These are phyloP conservation scores for Sabuloglossum arenarium DNA, from an alignment of 495 filamentous ascomycete species.

Conservation along the genomic window DNA sequence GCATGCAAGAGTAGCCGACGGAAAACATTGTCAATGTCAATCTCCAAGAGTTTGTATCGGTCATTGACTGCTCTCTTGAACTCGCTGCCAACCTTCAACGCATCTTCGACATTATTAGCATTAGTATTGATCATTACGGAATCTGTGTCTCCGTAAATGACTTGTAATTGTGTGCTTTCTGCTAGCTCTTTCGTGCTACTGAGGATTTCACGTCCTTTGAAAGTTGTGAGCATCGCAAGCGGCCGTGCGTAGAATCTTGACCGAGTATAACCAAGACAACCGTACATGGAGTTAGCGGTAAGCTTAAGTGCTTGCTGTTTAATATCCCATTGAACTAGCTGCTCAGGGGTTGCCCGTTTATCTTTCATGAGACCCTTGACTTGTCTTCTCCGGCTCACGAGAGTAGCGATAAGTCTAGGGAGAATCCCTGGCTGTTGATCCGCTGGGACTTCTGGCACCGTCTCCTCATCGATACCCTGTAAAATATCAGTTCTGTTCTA, in stretches of 20 bases:
- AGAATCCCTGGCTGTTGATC: conserved; percentile 57
- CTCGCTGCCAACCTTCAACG: conserved; percentile 67
- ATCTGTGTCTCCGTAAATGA: conserved; percentile 97
- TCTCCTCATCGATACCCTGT: conserved; percentile 55
- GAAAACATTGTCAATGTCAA: conserved; percentile 97
- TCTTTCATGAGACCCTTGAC: conserved; percentile 96
- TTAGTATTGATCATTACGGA: conserved; percentile 99
- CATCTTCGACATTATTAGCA: conserved; percentile 78
- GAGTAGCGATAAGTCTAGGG: conserved; percentile 70
- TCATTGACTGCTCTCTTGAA: conserved; percentile 74
- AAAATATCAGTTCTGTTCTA: not conserved
- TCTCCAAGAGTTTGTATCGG: conserved; percentile 73
- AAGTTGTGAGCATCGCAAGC: conserved; percentile 86
- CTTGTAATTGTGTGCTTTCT: conserved; percentile 65
- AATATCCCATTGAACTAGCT: conserved; percentile 92
- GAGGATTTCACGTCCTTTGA: conserved; percentile 94
- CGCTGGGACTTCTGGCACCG: conserved; percentile 51
- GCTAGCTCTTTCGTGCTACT: conserved; percentile 86
- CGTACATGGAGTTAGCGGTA: conserved; percentile 99
- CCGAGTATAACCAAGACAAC: conserved; percentile 86
- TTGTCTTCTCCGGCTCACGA: conserved; percentile 69
- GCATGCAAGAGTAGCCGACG: conserved; percentile 80
- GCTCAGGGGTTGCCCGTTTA: conserved; percentile 62
- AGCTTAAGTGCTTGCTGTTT: conserved; percentile 92
- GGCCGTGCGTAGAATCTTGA: conserved; percentile 94